Percentiles rank a stretch among this genome's conserved stretches.
phyloP scores from a whole-genome alignment of 768 basidiomycete genomes.

The Hypholoma sublateritium region DNA sequence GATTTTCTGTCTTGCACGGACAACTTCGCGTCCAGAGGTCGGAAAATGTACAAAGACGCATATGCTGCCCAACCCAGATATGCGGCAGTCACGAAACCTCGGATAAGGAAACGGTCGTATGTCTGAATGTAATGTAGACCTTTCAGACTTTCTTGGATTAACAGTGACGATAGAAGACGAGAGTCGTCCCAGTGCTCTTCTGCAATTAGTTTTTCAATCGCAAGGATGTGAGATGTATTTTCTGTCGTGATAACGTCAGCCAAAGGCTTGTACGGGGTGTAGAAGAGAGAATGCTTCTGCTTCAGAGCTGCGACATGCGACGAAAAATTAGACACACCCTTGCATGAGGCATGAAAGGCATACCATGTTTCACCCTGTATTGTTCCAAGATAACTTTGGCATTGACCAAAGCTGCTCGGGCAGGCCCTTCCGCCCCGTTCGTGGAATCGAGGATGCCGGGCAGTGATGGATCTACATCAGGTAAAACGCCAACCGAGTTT shows the following conservation, averaged over 20 bases:
- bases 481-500: constrained; percentile 80
- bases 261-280: constrained; percentile 59
- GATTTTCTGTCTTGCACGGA: neutral
- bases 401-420: constrained; percentile 60
- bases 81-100: constrained; percentile 64
- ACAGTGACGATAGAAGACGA: constrained; percentile 43
- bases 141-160: constrained; percentile 53
- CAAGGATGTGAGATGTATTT: constrained; percentile 30
- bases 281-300: constrained; percentile 53
- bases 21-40: constrained; percentile 29
- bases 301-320: constrained; percentile 52
- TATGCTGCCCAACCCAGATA: constrained; percentile 82
- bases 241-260: constrained; percentile 28
- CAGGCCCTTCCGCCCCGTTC: constrained; percentile 49
- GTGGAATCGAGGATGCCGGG: constrained; percentile 57
- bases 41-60: constrained; percentile 56
- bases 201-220: constrained; percentile 47
- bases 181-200: constrained; percentile 46
- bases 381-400: constrained; percentile 69
- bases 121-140: constrained; percentile 82
- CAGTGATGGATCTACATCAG: constrained; percentile 63
- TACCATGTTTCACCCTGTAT: constrained; percentile 76
- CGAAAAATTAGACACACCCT: neutral
- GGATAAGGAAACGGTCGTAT: constrained; percentile 77
- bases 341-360: constrained; percentile 14